Base-by-base conservation (phyloP, 257 asterid genomes). In the Eustoma russellianum region DNA sequence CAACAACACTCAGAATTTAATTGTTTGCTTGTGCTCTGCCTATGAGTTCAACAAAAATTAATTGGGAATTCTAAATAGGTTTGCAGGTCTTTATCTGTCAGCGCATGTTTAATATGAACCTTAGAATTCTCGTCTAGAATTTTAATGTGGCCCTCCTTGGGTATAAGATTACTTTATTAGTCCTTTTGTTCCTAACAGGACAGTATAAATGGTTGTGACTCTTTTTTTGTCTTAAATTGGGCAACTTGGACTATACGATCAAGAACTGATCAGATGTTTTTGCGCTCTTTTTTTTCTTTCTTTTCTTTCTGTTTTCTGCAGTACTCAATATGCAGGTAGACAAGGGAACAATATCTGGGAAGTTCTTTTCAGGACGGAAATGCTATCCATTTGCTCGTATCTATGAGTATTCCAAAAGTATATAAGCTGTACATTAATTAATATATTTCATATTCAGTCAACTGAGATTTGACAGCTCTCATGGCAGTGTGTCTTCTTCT, bases 321-420 rank as follows among this genome's bases (percentile, higher is more conserved):
- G 98, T 73, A 66, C 52, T 72, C 58, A 64, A 78, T 73, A 58
- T 59, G 76, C 69, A 52, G 64, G 77, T 66, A 50, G 73, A 79
- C 64, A 69, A 55, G 55, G 89, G 66, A 56, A 69, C 85, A 17
- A 70, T 90, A 41, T 66, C 94, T 28, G 97, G 92, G 53, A 77
- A 47, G 69, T 30, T 53, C 69, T 75, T 72, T 41, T 66, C 66
- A 59, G 67, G 66, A 66, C 71, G 67, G 67, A 69, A 60, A 50
- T 35, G 53, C 64, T 90, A 86, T 53, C 92, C 92, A 6, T 86
- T 59, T 60, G 95, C 98, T 33, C 71, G 48, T 7, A 60, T 84
- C 63, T 90, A 90, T n/a, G 96, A 90, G 79, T 82, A 68, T 58
- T 82, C 96, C 18, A 90, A 90, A 82, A 70, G 96, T 86, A 72